A percentile compares a stretch with the other conserved stretches of the same genome.
Evolutionary conservation across 2,329 filamentous ascomycete species (phyloP).

Genomic region (Reticulascus tulasneorum): DNA sequence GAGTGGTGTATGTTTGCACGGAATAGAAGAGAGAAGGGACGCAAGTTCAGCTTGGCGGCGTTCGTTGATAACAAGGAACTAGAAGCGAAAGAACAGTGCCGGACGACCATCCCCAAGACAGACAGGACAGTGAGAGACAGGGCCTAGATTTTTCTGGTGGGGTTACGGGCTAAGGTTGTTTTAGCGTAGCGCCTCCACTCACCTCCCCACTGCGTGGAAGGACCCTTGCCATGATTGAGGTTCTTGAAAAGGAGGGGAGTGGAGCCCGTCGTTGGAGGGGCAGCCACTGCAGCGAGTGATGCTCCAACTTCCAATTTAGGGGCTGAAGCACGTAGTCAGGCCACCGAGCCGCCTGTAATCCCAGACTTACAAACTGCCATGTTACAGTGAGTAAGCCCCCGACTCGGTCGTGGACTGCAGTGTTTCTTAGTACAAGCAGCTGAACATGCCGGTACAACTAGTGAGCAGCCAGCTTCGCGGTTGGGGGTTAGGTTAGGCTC

Average conservation of each 20-base stretch:
- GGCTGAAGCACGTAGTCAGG: background rate
- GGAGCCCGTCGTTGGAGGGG: conserved; percentile 10
- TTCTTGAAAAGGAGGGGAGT: conserved; percentile 7
- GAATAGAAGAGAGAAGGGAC: background rate
- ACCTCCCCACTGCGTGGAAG: conserved; percentile 8
- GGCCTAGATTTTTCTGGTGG: background rate
- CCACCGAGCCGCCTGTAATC: background rate
- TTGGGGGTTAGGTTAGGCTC: no score
- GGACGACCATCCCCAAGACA: background rate
- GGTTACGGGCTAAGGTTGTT: background rate
- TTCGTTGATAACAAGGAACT: no score
- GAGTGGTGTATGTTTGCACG: no score
- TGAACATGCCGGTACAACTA: conserved; percentile 3
- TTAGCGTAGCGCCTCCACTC: conserved; percentile 8
- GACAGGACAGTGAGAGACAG: conserved; percentile 1
- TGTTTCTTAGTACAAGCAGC: conserved; percentile 1
- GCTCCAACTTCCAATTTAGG: background rate
- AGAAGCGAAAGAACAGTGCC: background rate
- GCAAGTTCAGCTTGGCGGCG: background rate
- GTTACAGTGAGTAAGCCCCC: no score
- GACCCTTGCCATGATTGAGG: no score
- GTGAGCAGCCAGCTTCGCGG: no score
- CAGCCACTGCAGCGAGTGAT: conserved; percentile 4
- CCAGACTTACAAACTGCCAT: background rate
- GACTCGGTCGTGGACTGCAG: no score